Evolutionary conservation across 352 stramenopile genomes (phyloP), one percentile per base, ranked within the genome.

Genomic region (Phytophthora nicotianae): DNA sequence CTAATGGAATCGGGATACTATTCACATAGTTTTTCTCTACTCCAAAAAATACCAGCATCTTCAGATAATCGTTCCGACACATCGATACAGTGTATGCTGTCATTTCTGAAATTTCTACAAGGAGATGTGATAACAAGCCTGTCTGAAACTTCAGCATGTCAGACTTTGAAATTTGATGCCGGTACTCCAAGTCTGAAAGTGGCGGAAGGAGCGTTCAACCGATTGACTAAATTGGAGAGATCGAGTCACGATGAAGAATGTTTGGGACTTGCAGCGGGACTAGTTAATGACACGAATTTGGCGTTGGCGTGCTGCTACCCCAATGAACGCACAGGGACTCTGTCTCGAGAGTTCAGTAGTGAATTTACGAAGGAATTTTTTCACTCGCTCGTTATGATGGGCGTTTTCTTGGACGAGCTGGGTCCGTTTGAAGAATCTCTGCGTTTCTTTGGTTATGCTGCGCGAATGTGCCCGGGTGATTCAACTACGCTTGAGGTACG

Each of bases 401-500:
- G 78, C 19, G 81, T 88, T n/a, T 86, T 88, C 50, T 26, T 88
- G 24, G 81, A 90, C 37, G 81, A 90, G 33, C 35, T 84, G 14
- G 78, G 78, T 1, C 57, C 70, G 6, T 90, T 88, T 56, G 14
- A 70, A 8, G 61, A 73, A 43, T 90, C 81, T 2, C 52, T 81
- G 1, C 13, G n/a, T 1, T 85, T 86, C 50, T 84, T 88, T 54
- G 10, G 45, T 5, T 58, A 70, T 20, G 70, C 69, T 17, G 50
- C 59, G 17, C 42, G 27, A 10, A 29, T 90, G 8, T 90, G 78
- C 50, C 57, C 65, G 19, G 24, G 42, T 23, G 69, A 86, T 38
- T 57, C 62, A 62, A 63, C 48, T 11, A 80, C 59, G 16, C 65
- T 77, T 26, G 41, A 85, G 64, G 72, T 88, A 62, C 19, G 46